A percentile compares a stretch with the other conserved stretches of the same genome.
Conservation (phyloP, 1,139 yeast species). For the Yamadazyma spencermartinsiae region DNA sequence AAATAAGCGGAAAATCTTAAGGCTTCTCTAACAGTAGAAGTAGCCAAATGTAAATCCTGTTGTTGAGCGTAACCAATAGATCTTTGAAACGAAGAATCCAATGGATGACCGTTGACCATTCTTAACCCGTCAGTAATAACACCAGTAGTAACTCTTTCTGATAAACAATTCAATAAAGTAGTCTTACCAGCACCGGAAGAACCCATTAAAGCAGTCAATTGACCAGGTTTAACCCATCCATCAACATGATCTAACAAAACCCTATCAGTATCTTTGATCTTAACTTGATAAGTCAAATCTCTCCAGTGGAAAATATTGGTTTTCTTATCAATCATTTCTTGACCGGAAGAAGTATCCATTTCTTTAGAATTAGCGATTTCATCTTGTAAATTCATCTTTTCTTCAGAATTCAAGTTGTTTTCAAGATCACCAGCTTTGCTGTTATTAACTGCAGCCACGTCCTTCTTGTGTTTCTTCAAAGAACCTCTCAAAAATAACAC, state of each 20-base stretch:
- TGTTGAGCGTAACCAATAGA: conserved; percentile 84
- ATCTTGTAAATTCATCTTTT: conserved; percentile 22
- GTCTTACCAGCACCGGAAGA: conserved; percentile 91
- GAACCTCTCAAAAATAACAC: conserved; percentile 55
- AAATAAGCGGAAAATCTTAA: conserved; percentile 68
- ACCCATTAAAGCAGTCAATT: conserved; percentile 61
- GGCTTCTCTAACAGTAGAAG: conserved; percentile 83
- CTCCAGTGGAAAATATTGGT: conserved; percentile 41
- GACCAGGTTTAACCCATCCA: conserved; percentile 78
- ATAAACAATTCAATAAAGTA: conserved; percentile 68
- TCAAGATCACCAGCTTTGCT: conserved; percentile 17
- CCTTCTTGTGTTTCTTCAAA: conserved; percentile 26
- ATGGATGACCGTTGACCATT: conserved; percentile 68
- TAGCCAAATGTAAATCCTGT: conserved; percentile 71
- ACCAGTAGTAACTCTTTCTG: conserved; percentile 78
- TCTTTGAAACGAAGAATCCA: conserved; percentile 75
- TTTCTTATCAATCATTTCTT: conserved; percentile 10
- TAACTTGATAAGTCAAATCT: conserved; percentile 71
- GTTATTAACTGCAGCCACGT: conserved; percentile 11
- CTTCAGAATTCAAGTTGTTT: conserved; percentile 15
- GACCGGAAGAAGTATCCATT: conserved; percentile 16
- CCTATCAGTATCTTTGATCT: conserved; percentile 63
- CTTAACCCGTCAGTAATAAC: conserved; percentile 69
- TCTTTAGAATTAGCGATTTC: conserved; percentile 17
- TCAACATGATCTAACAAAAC: conserved; percentile 68